phyloP scores from a whole-genome alignment of 495 filamentous ascomycete species.

The Pyronema domesticum region DNA sequence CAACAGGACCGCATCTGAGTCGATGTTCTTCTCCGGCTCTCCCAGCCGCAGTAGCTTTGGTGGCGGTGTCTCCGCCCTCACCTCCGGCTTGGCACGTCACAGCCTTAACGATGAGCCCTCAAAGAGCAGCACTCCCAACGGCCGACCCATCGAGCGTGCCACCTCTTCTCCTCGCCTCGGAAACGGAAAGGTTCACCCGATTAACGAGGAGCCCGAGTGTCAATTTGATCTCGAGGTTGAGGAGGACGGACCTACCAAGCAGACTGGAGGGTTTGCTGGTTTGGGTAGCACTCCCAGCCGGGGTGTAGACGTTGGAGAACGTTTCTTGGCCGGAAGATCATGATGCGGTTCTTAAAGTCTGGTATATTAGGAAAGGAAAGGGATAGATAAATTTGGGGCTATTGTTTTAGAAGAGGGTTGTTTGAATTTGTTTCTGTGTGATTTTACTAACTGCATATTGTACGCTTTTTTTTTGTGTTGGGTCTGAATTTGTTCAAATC shows the following conservation, averaged over 20 bases:
- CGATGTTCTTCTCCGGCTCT: constrained; percentile 45
- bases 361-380: too few relatives aligned
- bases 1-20: constrained; percentile 33
- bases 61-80: constrained; percentile 29
- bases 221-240: constrained; percentile 24
- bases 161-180: constrained; percentile 25
- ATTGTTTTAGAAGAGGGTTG: too few relatives aligned
- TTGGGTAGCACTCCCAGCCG: constrained; percentile 13
- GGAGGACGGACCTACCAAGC: constrained; percentile 12
- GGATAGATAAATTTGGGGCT: too few relatives aligned
- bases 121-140: constrained; percentile 13
- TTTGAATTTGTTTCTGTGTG: too few relatives aligned
- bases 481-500: too few relatives aligned
- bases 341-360: neutral
- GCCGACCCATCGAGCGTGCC: constrained; percentile 22
- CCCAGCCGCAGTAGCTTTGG: constrained; percentile 37
- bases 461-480: too few relatives aligned
- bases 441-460: too few relatives aligned
- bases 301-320: constrained; percentile 16
- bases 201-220: constrained; percentile 22
- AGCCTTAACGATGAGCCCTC: constrained; percentile 22
- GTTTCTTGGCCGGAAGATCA: neutral
- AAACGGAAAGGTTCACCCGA: constrained; percentile 23
- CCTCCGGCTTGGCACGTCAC: constrained; percentile 29
- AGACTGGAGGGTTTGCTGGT: constrained; percentile 11